These are phyloP conservation scores for Penicillium sp. DNA, from an alignment of 2,329 filamentous ascomycete species.

Conservation along the genomic window DNA sequence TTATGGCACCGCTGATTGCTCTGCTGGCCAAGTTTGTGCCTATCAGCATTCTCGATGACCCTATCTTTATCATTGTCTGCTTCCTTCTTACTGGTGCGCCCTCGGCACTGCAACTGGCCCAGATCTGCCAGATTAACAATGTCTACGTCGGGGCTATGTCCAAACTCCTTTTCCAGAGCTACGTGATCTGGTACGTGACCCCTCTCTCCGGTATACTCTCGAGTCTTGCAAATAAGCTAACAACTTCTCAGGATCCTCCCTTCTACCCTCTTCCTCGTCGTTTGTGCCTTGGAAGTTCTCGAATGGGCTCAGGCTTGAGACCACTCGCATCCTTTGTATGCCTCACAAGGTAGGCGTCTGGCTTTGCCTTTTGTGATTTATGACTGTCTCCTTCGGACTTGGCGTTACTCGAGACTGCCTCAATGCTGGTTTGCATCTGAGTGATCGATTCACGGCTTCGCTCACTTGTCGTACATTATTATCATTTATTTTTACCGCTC, in stretches of 20 bases:
- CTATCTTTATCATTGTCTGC: constrained; percentile 96
- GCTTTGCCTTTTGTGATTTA: background rate
- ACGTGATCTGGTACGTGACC: constrained; percentile 77
- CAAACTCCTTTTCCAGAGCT: constrained; percentile 89
- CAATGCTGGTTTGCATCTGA: background rate
- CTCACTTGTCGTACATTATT: background rate
- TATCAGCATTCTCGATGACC: constrained; percentile 91
- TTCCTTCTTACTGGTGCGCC: constrained; percentile 94
- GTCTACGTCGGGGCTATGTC: constrained; percentile 96
- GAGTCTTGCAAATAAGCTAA: constrained; percentile 9
- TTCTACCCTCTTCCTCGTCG: constrained; percentile 84
- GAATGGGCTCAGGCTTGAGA: constrained; percentile 65
- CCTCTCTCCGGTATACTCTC: background rate
- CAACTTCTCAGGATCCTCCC: constrained; percentile 71
- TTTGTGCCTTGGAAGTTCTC: constrained; percentile 87
- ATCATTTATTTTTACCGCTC: background rate
- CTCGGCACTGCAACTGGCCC: constrained; percentile 87
- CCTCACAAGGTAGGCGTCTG: background rate
- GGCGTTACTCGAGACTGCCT: background rate
- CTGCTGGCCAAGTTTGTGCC: constrained; percentile 85
- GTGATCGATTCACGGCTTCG: background rate
- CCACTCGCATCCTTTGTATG: background rate
- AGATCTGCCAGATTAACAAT: constrained; percentile 97
- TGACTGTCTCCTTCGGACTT: background rate
- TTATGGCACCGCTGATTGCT: constrained; percentile 90